Evolutionary conservation across 2,329 filamentous ascomycete genomes (phyloP).

Genomic region (Aspergillus puulaauensis): DNA sequence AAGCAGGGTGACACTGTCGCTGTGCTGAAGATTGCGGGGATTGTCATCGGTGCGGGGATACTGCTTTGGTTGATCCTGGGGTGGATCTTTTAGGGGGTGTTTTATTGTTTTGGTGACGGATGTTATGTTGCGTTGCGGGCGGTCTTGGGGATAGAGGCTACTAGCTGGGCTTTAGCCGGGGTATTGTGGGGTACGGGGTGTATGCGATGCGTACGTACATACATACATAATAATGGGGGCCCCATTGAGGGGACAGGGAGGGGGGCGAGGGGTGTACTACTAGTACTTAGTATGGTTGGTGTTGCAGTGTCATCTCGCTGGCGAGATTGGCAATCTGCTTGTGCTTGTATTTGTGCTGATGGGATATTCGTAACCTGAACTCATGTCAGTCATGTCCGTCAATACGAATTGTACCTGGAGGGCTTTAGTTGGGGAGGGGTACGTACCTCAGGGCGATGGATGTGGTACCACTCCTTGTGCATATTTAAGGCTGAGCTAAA

Average conservation of each 20-base stretch:
- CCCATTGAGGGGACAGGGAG: neutral
- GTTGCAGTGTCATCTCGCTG: neutral
- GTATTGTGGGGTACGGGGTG: no score
- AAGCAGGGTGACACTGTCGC: slow-evolving; percentile 86
- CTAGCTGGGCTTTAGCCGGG: no score
- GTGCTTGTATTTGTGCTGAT: no score
- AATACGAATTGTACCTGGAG: neutral
- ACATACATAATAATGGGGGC: neutral
- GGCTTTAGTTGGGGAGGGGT: no score
- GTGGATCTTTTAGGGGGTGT: slow-evolving; percentile 53
- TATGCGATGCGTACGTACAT: neutral
- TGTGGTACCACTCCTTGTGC: neutral
- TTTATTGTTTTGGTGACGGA: no score
- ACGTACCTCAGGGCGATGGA: no score
- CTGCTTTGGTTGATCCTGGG: slow-evolving; percentile 72
- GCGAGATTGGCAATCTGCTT: neutral
- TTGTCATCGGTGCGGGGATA: slow-evolving; percentile 71
- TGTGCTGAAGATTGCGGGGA: slow-evolving; percentile 83
- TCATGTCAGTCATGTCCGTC: no score
- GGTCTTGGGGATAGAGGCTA: no score
- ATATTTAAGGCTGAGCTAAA: neutral
- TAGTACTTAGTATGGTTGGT: neutral
- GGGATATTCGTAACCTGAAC: no score
- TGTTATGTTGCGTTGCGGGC: no score
- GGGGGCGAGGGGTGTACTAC: neutral